Base-by-base conservation (phyloP, 306 rosid genomes). In the Lotus japonicus region DNA sequence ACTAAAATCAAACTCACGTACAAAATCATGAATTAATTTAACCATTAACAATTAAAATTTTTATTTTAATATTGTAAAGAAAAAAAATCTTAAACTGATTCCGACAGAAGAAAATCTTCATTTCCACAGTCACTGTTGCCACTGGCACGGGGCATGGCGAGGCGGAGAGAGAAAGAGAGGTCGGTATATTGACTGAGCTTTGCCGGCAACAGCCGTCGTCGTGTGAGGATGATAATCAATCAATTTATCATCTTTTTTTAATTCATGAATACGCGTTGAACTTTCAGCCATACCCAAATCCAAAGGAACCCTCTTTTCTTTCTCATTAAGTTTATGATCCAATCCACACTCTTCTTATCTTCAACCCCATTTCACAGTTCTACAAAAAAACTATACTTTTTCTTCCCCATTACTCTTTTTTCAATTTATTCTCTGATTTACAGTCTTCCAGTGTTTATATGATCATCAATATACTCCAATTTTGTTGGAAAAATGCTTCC, bases 211-310 rank as follows among this genome's bases (percentile, higher is more conserved):
- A 71, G 83, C 81, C 89, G 83, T 71, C 89, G 83, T 71, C 84
- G 18, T 66, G 36, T 36, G 13, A 49, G 58, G 18, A 1, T 14
- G 21, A 63, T 16, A n/a, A n/a, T n/a, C n/a, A n/a, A n/a, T n/a
- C n/a, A n/a, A 3, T 21, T 21, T 16, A 38, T 42, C 21, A 31
- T 23, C 15, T 17, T 69, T 61, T 62, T 61, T 62, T 56, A 42
- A 44, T 73, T 58, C 60, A 60, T 76, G 81, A 79, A 81, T 83
- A 64, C 95, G 90, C 95, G 92, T 88, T 81, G 72, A 78, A 84
- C 64, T 46, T 75, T 82, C 74, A 75, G n/a, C n/a, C n/a, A n/a
- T n/a, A n/a, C n/a, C n/a, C n/a, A n/a, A n/a, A n/a, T n/a, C 42
- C 48, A 31, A 65, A 50, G n/a, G 49, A 45, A n/a, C 45, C 52